phyloP scores from a whole-genome alignment of 768 basidiomycete species.

The Lactarius quietus region DNA sequence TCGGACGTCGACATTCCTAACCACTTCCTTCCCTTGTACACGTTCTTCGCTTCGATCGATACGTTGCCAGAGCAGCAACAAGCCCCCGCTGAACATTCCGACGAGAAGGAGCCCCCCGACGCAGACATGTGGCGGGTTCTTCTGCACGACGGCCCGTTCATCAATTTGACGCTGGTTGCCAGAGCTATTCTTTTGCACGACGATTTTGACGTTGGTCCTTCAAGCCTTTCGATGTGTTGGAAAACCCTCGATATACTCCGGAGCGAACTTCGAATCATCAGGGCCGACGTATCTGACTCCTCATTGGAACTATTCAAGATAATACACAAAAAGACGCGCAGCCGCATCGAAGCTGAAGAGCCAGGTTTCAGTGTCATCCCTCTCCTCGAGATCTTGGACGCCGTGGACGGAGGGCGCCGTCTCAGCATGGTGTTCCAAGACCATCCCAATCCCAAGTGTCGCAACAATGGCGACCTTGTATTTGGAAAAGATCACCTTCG shows the following conservation, averaged over 20 bases:
- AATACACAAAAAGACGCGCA: background rate
- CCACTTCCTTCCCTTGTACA: constrained; percentile 2
- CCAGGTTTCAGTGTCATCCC: background rate
- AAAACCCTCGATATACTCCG: constrained; percentile 8
- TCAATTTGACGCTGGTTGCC: constrained; percentile 6
- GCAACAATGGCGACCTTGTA: background rate
- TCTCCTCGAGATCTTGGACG: background rate
- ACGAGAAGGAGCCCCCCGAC: background rate
- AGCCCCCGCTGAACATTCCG: background rate
- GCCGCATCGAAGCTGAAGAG: background rate
- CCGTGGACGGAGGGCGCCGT: background rate
- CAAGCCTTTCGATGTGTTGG: constrained; percentile 12
- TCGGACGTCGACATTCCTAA: background rate
- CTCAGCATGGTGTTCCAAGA: background rate
- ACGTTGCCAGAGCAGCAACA: background rate
- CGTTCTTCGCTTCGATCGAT: background rate
- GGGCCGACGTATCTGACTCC: background rate
- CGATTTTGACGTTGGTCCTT: background rate
- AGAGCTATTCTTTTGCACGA: background rate
- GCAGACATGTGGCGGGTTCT: background rate
- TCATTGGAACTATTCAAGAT: background rate
- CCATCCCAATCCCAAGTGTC: background rate
- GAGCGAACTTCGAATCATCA: background rate
- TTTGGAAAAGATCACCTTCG: constrained; percentile 12
- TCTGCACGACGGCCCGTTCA: constrained; percentile 7